Percentiles rank a stretch among this genome's conserved stretches.
Evolutionary conservation across 2,329 filamentous ascomycete species (phyloP).

Genomic region (Alternaria longipes): DNA sequence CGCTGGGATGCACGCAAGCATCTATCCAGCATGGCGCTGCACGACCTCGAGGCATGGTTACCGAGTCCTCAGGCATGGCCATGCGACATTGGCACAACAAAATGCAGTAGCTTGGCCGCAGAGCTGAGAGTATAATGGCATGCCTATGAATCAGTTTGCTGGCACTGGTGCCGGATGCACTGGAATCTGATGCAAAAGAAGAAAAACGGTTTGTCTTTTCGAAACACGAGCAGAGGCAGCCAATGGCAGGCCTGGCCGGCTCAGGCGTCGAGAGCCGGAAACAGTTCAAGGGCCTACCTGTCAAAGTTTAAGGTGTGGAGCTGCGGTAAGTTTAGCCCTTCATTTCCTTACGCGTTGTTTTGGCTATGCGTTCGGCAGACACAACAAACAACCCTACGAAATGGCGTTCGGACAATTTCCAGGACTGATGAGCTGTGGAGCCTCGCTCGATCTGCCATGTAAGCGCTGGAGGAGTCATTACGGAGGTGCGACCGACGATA

Average conservation of each 20-base stretch:
- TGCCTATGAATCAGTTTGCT: constrained; percentile 9
- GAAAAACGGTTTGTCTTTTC: constrained; percentile 23
- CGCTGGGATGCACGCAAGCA: constrained; percentile 44
- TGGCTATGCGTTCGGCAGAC: constrained; percentile 30
- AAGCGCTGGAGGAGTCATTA: constrained; percentile 13
- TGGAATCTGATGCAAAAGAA: constrained; percentile 26
- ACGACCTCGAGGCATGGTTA: constrained; percentile 38
- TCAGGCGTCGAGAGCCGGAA: constrained; percentile 21
- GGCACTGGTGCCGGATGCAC: constrained; percentile 22
- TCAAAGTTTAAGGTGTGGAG: constrained; percentile 36
- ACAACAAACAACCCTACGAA: constrained; percentile 33
- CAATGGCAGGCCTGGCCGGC: constrained; percentile 33
- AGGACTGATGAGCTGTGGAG: constrained; percentile 10
- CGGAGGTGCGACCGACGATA: constrained; percentile 32
- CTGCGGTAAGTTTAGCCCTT: constrained; percentile 37
- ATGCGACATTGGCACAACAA: constrained; percentile 35
- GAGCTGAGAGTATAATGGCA: constrained; percentile 22
- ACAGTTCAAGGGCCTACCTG: constrained; percentile 40
- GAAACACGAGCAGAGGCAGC: constrained; percentile 17
- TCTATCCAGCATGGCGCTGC: constrained; percentile 39
- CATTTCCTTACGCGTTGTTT: constrained; percentile 53
- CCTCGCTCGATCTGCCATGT: not conserved
- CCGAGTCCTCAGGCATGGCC: constrained; percentile 29
- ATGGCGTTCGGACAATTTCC: constrained; percentile 2
- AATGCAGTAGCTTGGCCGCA: constrained; percentile 33